Conservation (phyloP, 1,284 basidiomycete species). For the Omphalotus olearius region DNA sequence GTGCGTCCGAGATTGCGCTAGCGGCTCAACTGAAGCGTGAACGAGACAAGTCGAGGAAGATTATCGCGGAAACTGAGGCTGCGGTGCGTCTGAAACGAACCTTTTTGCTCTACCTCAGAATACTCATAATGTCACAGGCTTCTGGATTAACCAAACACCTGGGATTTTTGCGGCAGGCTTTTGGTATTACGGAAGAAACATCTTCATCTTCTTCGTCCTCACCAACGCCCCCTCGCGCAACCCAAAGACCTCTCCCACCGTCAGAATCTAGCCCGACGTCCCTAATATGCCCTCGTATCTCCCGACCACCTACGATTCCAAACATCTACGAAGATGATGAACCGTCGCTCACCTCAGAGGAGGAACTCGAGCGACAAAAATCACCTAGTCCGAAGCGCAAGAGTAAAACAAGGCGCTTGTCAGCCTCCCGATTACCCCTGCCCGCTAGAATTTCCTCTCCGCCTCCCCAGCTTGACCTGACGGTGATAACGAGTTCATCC, state of each 20-base stretch:
- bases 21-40: conserved; percentile 72
- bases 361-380: conserved; percentile 37
- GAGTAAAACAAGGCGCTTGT: conserved; percentile 34
- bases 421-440: conserved; percentile 39
- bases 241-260: conserved; percentile 28
- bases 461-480: conserved; percentile 34
- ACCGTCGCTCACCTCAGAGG: conserved; percentile 34
- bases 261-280: conserved; percentile 37
- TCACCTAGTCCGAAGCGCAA: conserved; percentile 33
- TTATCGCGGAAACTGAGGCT: conserved; percentile 67
- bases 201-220: conserved; percentile 35
- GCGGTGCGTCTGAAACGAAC: conserved; percentile 47
- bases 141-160: conserved; percentile 63
- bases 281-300: conserved; percentile 50
- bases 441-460: conserved; percentile 37
- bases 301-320: conserved; percentile 62
- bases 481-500: conserved; percentile 17
- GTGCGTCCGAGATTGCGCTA: conserved; percentile 74
- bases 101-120: background rate
- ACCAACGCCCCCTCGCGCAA: conserved; percentile 44
- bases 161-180: conserved; percentile 49
- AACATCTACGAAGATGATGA: conserved; percentile 70
- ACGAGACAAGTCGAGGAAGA: conserved; percentile 65
- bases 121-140: conserved; percentile 8
- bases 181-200: conserved; percentile 13